Conservation (phyloP, 1,284 basidiomycete genomes). For the Microbotryum silenes-acaulis region DNA sequence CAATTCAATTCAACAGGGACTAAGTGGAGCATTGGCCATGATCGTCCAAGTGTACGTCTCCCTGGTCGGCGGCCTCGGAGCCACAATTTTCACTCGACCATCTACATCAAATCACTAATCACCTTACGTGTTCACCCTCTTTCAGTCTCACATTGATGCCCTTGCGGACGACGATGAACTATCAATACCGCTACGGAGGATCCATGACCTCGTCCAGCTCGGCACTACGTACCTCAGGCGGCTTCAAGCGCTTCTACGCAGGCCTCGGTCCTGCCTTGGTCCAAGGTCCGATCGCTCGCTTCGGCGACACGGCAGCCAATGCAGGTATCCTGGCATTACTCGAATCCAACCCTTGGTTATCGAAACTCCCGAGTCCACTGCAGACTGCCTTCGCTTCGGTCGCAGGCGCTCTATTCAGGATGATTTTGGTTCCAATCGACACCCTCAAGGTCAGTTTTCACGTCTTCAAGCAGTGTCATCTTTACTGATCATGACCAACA, state of each 20-base stretch:
- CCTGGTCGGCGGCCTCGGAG: slow-evolving; percentile 47
- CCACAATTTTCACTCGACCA: background rate
- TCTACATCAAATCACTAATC: background rate
- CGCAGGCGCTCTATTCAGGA: slow-evolving; percentile 61
- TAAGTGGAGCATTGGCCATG: slow-evolving; percentile 56
- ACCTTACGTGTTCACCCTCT: slow-evolving; percentile 9
- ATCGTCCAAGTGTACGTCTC: slow-evolving; percentile 60
- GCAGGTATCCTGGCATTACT: slow-evolving; percentile 68
- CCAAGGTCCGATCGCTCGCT: slow-evolving; percentile 61
- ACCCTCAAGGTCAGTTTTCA: slow-evolving; percentile 55
- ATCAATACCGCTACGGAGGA: slow-evolving; percentile 57
- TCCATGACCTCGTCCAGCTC: slow-evolving; percentile 54
- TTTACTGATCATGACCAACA: background rate
- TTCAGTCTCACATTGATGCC: slow-evolving; percentile 5
- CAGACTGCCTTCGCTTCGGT: slow-evolving; percentile 48
- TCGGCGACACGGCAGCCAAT: slow-evolving; percentile 82
- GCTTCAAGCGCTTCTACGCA: slow-evolving; percentile 49
- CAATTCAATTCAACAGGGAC: slow-evolving; percentile 8
- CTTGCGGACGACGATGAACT: slow-evolving; percentile 72
- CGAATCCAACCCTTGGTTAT: slow-evolving; percentile 59
- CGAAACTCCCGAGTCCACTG: slow-evolving; percentile 52
- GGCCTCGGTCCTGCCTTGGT: slow-evolving; percentile 71
- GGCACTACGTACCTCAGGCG: slow-evolving; percentile 69
- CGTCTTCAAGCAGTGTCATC: background rate
- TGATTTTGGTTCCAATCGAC: slow-evolving; percentile 78